Evolutionary conservation across 768 basidiomycete genomes (phyloP).

Genomic region (Phallus indusiatus): DNA sequence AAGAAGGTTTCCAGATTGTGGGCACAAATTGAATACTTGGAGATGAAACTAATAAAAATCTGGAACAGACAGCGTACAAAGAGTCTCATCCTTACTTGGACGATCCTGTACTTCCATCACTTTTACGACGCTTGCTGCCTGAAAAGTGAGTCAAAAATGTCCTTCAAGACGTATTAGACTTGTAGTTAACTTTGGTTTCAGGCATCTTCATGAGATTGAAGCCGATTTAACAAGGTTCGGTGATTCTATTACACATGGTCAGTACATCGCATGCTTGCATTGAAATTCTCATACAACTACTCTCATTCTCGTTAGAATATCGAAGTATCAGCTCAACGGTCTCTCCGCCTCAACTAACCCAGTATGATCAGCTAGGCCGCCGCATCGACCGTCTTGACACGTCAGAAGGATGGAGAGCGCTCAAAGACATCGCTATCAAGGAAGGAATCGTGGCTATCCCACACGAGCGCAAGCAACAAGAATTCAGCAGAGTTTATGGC

Average conservation of each 20-base stretch:
- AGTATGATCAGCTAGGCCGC: conserved; percentile 68
- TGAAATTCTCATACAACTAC: conserved; percentile 17
- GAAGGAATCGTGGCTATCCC: conserved; percentile 62
- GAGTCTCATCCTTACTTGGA: conserved; percentile 52
- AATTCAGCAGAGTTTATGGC: conserved; percentile 51
- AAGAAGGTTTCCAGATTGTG: conserved; percentile 60
- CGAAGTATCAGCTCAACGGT: conserved; percentile 37
- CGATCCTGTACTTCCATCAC: conserved; percentile 51
- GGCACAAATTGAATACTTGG: conserved; percentile 11
- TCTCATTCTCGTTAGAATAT: conserved; percentile 21
- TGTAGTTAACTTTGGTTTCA: neutral
- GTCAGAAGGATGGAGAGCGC: conserved; percentile 61
- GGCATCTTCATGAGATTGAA: conserved; percentile 40
- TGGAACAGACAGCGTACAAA: conserved; percentile 39
- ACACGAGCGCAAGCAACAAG: conserved; percentile 53
- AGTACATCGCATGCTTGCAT: conserved; percentile 19
- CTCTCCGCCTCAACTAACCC: conserved; percentile 43
- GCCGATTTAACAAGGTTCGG: conserved; percentile 55
- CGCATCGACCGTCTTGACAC: conserved; percentile 59
- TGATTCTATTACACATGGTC: conserved; percentile 15
- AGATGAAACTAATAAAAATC: no score
- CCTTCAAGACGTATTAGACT: no score
- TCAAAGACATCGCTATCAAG: conserved; percentile 51
- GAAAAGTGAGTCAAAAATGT: conserved; percentile 30
- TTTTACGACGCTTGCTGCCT: conserved; percentile 53